Percentiles rank a stretch among this genome's conserved stretches.
Evolutionary conservation across 768 basidiomycete genomes (phyloP).

Genomic region (Russula abietina): DNA sequence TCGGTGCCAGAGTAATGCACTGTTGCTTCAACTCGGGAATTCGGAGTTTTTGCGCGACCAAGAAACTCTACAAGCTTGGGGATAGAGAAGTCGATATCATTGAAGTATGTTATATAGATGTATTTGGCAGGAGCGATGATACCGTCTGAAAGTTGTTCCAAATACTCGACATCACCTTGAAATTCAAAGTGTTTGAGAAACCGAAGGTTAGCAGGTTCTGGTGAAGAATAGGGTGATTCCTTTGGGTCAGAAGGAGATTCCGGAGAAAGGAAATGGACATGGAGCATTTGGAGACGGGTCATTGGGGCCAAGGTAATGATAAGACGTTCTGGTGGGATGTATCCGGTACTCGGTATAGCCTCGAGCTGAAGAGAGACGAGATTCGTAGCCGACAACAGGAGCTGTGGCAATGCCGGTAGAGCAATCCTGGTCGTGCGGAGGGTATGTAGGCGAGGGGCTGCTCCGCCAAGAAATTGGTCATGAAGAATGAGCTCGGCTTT

Average conservation of each 20-base stretch:
- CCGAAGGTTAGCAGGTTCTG: not conserved
- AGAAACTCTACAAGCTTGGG: not conserved
- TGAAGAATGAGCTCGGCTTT: not conserved
- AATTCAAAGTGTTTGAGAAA: not conserved
- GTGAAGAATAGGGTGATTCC: not conserved
- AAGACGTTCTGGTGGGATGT: not conserved
- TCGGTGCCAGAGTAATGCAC: not conserved
- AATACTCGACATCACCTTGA: constrained; percentile 1
- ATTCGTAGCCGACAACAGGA: not conserved
- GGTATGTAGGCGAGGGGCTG: not conserved
- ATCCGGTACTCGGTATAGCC: not conserved
- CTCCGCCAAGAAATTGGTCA: not conserved
- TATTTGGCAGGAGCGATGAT: not conserved
- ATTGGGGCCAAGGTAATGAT: not conserved
- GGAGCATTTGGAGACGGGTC: not conserved
- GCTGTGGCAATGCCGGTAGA: not conserved
- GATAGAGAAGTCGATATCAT: not conserved
- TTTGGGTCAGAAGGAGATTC: not conserved
- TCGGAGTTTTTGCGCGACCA: not conserved
- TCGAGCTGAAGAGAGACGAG: constrained; percentile 11
- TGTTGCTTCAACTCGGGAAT: not conserved
- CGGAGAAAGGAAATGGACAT: not conserved
- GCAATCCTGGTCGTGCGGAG: not conserved
- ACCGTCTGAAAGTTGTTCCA: not conserved
- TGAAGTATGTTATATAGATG: constrained; percentile 1